These are phyloP conservation scores for Venturia effusa DNA, from an alignment of 2,329 filamentous ascomycete genomes.

Conservation along the genomic window DNA sequence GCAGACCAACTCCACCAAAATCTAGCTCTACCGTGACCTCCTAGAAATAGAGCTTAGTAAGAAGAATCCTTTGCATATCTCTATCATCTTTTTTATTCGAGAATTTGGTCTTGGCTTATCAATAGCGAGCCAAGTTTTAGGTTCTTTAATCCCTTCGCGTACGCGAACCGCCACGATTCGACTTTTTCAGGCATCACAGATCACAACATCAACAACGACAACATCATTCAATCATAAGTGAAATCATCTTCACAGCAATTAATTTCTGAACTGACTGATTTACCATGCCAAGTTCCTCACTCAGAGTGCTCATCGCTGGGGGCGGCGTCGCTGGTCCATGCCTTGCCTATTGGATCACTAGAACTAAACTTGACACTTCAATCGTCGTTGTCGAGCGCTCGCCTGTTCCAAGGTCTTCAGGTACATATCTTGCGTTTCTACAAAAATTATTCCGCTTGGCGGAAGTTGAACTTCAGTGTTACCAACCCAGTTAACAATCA, in stretches of 20 bases:
- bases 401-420: conserved; percentile 29
- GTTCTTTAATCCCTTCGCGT: no score
- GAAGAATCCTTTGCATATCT: no score
- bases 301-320: conserved; percentile 9
- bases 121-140: no score
- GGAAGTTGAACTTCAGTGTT: background rate
- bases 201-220: no score
- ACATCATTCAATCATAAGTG: background rate
- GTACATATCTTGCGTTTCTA: background rate
- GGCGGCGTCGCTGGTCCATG: conserved; percentile 9
- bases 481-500: background rate
- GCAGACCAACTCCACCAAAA: background rate
- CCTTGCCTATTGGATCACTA: conserved; percentile 9
- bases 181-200: background rate
- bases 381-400: conserved; percentile 34
- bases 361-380: conserved; percentile 5
- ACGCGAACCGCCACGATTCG: no score
- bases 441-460: background rate
- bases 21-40: no score
- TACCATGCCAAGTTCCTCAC: background rate
- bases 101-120: no score
- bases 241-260: background rate
- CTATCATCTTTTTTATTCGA: no score
- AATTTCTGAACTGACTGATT: background rate
- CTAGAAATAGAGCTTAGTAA: no score